Evolutionary conservation across 371 early-diverging fungal species (phyloP), one percentile per base, ranked within the genome.

Genomic region (Mortierella sp.): DNA sequence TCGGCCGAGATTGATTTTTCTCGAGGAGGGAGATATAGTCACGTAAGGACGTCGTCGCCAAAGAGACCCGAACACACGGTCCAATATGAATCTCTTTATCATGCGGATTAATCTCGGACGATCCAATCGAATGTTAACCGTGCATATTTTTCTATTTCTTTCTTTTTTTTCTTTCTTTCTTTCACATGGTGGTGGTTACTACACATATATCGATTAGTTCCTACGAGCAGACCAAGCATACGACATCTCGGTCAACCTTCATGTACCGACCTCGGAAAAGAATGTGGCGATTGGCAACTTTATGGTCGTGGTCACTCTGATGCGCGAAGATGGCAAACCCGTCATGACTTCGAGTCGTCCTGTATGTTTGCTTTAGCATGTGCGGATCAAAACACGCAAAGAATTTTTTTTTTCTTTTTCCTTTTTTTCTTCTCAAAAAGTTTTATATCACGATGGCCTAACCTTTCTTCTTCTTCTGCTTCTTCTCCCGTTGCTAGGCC

Each of bases 201-300:
- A 6, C 12, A n/a, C n/a, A n/a, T n/a, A n/a, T n/a, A n/a, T 16
- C 76, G n/a, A n/a, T n/a, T n/a, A 84, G 82, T 80, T 90, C 55
- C 76, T 93, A 48, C 87, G 88, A 14, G 87, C 84, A 18, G 90
- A 87, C 26, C 93, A 94, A 75, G 87, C 86, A 11, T 94, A 96
- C 81, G 87, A 88, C 43, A 85, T 97, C 9, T 87, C 87, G 2
- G 81, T 97, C 64, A 87, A 89, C 44, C 84, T 97, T 46, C 81
- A 86, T 66, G 93, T 95, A 25, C 97, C 97, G 15, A 90, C 90
- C 48, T 94, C 96, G 4, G 89, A 91, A 37, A 75, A 82, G 55
- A 97, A 97, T 75, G 87, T 91, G 60, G 84, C 86, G 19, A 75
- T 95, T 55, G 96, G 95, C 48, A 94, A 93, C 83, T 95, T 95